Base-by-base conservation (phyloP, 1,139 yeast species). In the Zhuliangozyma blackwelliae region DNA sequence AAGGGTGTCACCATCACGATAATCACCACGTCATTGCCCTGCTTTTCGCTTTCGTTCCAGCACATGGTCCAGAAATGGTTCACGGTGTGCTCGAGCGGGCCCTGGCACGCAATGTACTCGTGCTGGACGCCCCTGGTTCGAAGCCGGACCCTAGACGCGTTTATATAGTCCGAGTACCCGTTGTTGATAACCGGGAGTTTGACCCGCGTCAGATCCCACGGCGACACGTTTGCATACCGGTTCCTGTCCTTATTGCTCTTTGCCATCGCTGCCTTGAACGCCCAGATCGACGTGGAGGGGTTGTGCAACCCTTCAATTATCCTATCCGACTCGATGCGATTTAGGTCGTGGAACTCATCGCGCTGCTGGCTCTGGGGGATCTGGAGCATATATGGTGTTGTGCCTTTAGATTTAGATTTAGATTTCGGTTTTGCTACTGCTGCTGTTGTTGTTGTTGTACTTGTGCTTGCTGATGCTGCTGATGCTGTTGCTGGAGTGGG, bases 1-100 rank as follows among this genome's bases (percentile, higher is more conserved):
- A 89, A 58, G 0, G 95, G 94, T 0, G 98, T 90, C 33, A 92
- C 79, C 97, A 90, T 92, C 10, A 87, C 82, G 8, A 92, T 68
- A 1, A 82, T 76, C 2, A 85, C 71, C 2, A 61, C 52, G 28
- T 65, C 63, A 3, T 64, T 63, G 22, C 56, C 44, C 50, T 62
- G 59, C 16, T 50, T 57, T 31, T 54, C 60, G 11, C 72, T 58
- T 44, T 75, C 70, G 34, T 71, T 64, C 45, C 69, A 75, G 28
- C 85, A 78, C 96, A 88, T 88, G 39, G 82, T 80, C 98, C 96
- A 90, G 54, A 87, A 88, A 51, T 85, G 90, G 28, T 63, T 70
- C 37, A 68, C 63, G 0, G 97, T 89, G 10, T 52, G 39, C 3
- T 55, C 53, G 5, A 80, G 65, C 0, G 98, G 97, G 0, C 97